A percentile compares a stretch with the other conserved stretches of the same genome.
These are phyloP conservation scores for Tremella yokohamensis DNA, from an alignment of 768 basidiomycete genomes.

Conservation along the genomic window DNA sequence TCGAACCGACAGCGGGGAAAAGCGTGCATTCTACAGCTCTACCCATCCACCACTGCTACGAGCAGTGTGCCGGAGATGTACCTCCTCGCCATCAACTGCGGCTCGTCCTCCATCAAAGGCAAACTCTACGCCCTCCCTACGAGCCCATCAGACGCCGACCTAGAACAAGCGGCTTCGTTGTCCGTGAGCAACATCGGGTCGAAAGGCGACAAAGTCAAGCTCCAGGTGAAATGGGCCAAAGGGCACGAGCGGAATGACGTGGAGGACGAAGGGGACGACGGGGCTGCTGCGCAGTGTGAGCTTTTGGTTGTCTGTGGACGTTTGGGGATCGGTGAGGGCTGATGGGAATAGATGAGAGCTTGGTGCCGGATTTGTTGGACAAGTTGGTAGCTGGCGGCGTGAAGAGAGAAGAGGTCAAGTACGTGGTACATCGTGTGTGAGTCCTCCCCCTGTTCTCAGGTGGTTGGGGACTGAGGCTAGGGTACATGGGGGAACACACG, in stretches of 20 bases:
- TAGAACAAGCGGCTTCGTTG: conserved; percentile 31
- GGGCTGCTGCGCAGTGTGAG: conserved; percentile 46
- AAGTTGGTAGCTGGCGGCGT: conserved; percentile 26
- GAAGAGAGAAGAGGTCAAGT: conserved; percentile 49
- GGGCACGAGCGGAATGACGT: conserved; percentile 26
- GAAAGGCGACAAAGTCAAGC: conserved; percentile 52
- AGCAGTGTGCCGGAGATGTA: conserved; percentile 27
- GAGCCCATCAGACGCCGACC: conserved; percentile 13
- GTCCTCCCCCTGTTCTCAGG: conserved; percentile 44
- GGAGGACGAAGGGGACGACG: conserved; percentile 40
- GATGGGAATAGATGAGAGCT: conserved; percentile 33
- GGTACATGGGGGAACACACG: conserved; percentile 81
- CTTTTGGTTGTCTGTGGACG: no score
- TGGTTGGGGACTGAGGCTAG: conserved; percentile 69
- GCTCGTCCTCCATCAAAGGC: conserved; percentile 81
- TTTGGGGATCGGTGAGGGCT: no score
- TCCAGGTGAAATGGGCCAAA: conserved; percentile 47
- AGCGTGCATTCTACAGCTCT: no score
- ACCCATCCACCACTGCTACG: no score
- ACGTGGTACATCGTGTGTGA: conserved; percentile 51
- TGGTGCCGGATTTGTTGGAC: conserved; percentile 42
- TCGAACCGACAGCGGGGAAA: no score
- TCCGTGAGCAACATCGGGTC: conserved; percentile 44
- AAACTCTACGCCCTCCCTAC: conserved; percentile 59
- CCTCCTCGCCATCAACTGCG: conserved; percentile 72